phyloP scores from a whole-genome alignment of 768 basidiomycete genomes.

The Mycena sanguinolenta region DNA sequence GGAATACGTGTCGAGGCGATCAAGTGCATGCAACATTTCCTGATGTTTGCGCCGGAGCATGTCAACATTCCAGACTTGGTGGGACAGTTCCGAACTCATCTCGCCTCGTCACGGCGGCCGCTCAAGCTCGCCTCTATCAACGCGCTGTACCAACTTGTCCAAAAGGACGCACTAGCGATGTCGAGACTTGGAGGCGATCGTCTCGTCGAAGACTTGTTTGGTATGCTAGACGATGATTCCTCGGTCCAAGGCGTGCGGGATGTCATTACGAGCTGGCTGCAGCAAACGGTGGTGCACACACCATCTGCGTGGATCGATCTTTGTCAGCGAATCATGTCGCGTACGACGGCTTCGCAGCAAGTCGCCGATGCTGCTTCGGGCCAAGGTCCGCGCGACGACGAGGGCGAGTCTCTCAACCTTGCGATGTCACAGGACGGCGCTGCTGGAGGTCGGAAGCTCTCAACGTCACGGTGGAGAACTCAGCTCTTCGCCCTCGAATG shows the following conservation, averaged over 20 bases:
- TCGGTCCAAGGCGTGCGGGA: constrained; percentile 93
- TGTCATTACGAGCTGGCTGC: constrained; percentile 94
- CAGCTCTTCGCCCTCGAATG: constrained; percentile 96
- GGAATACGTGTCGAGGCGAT: too few species aligned
- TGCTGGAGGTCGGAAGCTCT: constrained; percentile 53
- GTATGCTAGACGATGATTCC: constrained; percentile 94
- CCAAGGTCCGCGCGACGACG: constrained; percentile 83
- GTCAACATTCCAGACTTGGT: too few species aligned
- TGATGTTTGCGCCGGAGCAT: too few species aligned
- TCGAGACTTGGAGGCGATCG: constrained; percentile 94
- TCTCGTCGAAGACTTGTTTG: constrained; percentile 94
- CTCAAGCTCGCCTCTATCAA: too few species aligned
- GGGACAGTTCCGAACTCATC: too few species aligned
- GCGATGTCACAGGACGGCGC: constrained; percentile 61
- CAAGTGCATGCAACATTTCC: too few species aligned
- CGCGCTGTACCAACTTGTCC: constrained; percentile 96
- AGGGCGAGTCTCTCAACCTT: constrained; percentile 90
- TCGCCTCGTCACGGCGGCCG: too few species aligned
- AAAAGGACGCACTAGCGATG: constrained; percentile 92
- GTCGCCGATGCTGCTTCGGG: constrained; percentile 72
- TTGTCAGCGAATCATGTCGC: constrained; percentile 96
- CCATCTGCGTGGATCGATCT: constrained; percentile 99
- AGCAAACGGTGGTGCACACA: constrained; percentile 92
- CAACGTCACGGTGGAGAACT: constrained; percentile 93
- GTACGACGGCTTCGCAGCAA: constrained; percentile 88